Evolutionary conservation across 768 basidiomycete species (phyloP), one percentile per base, ranked within the genome.

Genomic region (Rhodotorula toruloides): DNA sequence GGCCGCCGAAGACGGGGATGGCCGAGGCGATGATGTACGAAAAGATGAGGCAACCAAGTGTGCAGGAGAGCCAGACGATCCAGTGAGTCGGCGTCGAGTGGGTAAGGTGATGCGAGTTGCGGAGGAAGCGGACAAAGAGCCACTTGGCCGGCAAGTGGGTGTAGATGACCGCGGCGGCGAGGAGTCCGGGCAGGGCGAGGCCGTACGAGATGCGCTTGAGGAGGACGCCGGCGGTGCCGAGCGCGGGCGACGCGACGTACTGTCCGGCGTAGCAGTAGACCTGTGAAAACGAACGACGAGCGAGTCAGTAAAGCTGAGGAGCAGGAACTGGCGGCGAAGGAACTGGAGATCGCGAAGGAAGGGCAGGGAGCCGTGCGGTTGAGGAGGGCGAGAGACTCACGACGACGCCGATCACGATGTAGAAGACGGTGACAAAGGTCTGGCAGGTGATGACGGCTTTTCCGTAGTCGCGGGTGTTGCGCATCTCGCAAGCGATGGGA

Each of bases 401-500:
- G 34, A 76, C 74, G 36, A 74, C 59, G 17, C 72, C 74, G 58
- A 78, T 65, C 48, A 67, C 52, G 48, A 64, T 25, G 67, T 72
- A 74, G 54, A 68, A 65, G 32, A 36, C 34, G 21, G 67, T 76
- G 49, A 76, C 68, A 54, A 76, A 68, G 22, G 59, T 46, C 62
- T 31, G 73, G 65, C n/a, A 64, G 10, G 67, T 52, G 31, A 72
- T 39, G 49, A 78, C 65, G 11, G 72, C 65, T 63, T 74, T 74
- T 47, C 70, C 76, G 66, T 74, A 78, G 56, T 77, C 72, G 29
- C 71, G 67, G 9, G 74, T 77, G 53, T 75, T 65, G 37, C 65
- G 65, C 78, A 79, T 77, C 71, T 79, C 79, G 13, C 76, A 74
- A 40, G 76, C 73, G 44, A 77, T 66, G 34, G 74, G 65, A 22